Evolutionary conservation across 805 yeast genomes (phyloP).

Genomic region (Metschnikowia rubicola): DNA sequence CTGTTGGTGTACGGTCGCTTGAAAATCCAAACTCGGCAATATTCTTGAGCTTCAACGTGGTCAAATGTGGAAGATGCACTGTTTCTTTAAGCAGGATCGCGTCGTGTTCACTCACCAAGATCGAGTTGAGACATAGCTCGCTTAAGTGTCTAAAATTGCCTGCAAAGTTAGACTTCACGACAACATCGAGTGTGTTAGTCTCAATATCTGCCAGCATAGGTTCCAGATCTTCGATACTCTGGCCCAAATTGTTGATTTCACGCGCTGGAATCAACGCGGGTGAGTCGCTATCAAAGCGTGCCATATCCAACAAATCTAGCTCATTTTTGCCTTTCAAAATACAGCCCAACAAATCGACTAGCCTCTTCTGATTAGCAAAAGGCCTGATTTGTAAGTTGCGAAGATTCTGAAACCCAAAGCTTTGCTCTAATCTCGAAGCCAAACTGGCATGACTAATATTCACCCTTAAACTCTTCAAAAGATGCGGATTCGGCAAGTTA

Average conservation of each 20-base stretch:
- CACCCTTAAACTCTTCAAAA: conserved; percentile 25
- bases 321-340: neutral
- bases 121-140: conserved; percentile 22
- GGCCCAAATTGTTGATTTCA: neutral
- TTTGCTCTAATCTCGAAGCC: conserved; percentile 20
- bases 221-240: neutral
- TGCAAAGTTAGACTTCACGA: neutral
- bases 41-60: conserved; percentile 29
- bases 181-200: neutral
- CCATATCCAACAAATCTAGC: conserved; percentile 16
- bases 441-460: conserved; percentile 28
- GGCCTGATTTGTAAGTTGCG: conserved; percentile 34
- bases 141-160: conserved; percentile 17
- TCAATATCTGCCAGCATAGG: neutral
- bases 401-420: conserved; percentile 11
- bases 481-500: conserved; percentile 27
- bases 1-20: conserved; percentile 1
- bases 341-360: conserved; percentile 18
- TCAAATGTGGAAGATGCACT: conserved; percentile 22
- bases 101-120: conserved; percentile 24
- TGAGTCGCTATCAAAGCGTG: conserved; percentile 16
- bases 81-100: conserved; percentile 17
- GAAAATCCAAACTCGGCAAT: conserved; percentile 29
- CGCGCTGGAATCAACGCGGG: conserved; percentile 1
- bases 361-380: conserved; percentile 25